These are phyloP conservation scores for Acanthamoeba sp. DNA, from an alignment of 208 protist genomes.

Conservation along the genomic window DNA sequence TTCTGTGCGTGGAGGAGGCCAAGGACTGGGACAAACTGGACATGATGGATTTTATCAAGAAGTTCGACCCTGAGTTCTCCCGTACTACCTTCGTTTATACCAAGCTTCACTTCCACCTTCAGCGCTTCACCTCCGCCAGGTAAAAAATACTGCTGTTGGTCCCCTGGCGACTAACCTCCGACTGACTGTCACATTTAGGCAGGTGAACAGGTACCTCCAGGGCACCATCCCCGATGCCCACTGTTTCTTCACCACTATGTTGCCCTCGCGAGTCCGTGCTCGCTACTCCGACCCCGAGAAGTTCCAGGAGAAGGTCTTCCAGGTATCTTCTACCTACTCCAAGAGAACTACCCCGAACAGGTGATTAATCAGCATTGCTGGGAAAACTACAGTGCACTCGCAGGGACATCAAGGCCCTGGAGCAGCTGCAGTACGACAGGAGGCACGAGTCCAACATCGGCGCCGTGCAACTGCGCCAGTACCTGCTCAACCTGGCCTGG, in stretches of 20 bases:
- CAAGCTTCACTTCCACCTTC: slow-evolving; percentile 70
- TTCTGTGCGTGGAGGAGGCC: slow-evolving; percentile 80
- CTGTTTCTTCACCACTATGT: slow-evolving; percentile 82
- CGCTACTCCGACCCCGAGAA: slow-evolving; percentile 72
- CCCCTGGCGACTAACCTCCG: no score
- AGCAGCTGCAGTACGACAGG: slow-evolving; percentile 84
- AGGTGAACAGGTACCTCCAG: slow-evolving; percentile 77
- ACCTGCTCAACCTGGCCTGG: slow-evolving; percentile 76
- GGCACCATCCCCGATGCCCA: slow-evolving; percentile 75
- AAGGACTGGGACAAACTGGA: slow-evolving; percentile 80
- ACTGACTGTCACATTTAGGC: no score
- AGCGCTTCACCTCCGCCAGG: slow-evolving; percentile 75
- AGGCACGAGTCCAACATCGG: slow-evolving; percentile 78
- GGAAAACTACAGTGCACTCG: slow-evolving; percentile 23
- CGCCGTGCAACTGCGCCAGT: slow-evolving; percentile 70
- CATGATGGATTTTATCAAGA: slow-evolving; percentile 79
- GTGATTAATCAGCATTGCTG: no score
- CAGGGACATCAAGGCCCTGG: slow-evolving; percentile 72
- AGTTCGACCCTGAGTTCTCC: slow-evolving; percentile 82
- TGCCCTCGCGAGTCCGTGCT: slow-evolving; percentile 14
- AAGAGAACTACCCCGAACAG: neutral
- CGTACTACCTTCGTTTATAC: slow-evolving; percentile 83
- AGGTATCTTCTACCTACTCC: slow-evolving; percentile 45
- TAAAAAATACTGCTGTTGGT: no score
- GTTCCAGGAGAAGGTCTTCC: slow-evolving; percentile 73